Conservation (phyloP, 192 early-diverging fungal species). For the Coemansia sp. region DNA sequence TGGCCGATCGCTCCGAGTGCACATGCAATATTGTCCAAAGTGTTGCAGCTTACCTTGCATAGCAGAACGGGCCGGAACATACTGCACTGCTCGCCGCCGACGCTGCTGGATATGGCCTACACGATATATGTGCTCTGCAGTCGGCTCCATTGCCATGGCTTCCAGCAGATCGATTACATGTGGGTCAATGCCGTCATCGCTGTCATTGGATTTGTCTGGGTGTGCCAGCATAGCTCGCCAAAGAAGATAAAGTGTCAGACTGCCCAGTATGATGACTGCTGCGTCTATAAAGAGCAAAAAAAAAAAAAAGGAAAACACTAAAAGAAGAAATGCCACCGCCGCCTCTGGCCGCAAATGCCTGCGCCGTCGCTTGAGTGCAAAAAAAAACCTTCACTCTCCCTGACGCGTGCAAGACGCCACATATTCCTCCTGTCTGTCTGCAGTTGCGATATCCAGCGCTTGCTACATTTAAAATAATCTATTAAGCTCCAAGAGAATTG, state of each 20-base stretch:
- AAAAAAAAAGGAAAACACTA: not conserved
- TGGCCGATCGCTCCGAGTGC: no score
- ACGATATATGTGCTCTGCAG: constrained; percentile 7
- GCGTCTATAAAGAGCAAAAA: not conserved
- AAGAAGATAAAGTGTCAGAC: not conserved
- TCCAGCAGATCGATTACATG: constrained; percentile 23
- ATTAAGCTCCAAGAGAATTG: constrained; percentile 31
- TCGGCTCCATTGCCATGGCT: constrained; percentile 25
- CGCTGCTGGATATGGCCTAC: constrained; percentile 21
- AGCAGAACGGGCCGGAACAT: constrained; percentile 11
- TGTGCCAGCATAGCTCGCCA: constrained; percentile 22
- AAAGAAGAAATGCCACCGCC: not conserved
- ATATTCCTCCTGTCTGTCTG: no score
- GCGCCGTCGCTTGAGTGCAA: no score
- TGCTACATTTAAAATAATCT: not conserved
- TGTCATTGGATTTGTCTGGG: constrained; percentile 13
- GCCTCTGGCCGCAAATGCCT: no score
- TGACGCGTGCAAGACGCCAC: no score
- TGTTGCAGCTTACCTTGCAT: constrained; percentile 22
- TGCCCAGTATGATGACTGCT: not conserved
- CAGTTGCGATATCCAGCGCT: constrained; percentile 1
- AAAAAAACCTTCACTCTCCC: no score
- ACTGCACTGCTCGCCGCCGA: constrained; percentile 25
- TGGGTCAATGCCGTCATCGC: constrained; percentile 17
- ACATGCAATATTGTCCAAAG: no score